Evolutionary conservation across 2,329 filamentous ascomycete genomes (phyloP), one percentile per base, ranked within the genome.

Genomic region (Colletotrichum trifolii): DNA sequence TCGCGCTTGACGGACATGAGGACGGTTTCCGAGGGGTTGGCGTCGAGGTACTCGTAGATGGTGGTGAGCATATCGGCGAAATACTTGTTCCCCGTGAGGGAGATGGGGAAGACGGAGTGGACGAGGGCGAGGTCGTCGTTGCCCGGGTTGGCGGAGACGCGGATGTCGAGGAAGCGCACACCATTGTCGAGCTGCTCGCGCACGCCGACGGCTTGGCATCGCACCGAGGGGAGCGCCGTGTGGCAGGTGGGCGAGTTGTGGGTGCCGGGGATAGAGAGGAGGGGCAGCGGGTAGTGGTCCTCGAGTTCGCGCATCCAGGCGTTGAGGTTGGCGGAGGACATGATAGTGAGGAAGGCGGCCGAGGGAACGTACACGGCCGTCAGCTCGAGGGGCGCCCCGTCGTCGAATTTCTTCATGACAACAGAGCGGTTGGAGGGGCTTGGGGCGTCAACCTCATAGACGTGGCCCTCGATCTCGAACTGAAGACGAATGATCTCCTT

Each of bases 221-320:
- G 91, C 42, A 98, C 96, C 1, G 93, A 97, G 1, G 96, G 96
- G 6, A 97, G 85, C 11, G 96, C 94, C 53, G 87, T 85, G 81
- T 96, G 85, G 79, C 87, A 91, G 9, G 94, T 96, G 7, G 96
- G 93, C 15, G 92, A 93, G 80, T 99, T 98, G 82, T 99, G 96
- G 0, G 96, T 97, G 68, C 96, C 96, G 0, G 96, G 96, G 68
- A 98, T 96, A 54, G 91, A 96, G 54, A 99, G 87, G 3, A 90
- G 85, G 1, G 92, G 91, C 5, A 98, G 82, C 2, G 93, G 89
- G 55, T 88, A 90, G 17, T 88, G 84, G 72, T 94, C 87, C 66
- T 85, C 82, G 46, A 98, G 83, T 67, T 89, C 84, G 61, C 83
- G 78, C 94, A 98, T 98, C 96, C 96, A 97, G 57, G 83, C 79